phyloP scores from a whole-genome alignment of 768 basidiomycete species.

The Candolleomyces aberdarensis region DNA sequence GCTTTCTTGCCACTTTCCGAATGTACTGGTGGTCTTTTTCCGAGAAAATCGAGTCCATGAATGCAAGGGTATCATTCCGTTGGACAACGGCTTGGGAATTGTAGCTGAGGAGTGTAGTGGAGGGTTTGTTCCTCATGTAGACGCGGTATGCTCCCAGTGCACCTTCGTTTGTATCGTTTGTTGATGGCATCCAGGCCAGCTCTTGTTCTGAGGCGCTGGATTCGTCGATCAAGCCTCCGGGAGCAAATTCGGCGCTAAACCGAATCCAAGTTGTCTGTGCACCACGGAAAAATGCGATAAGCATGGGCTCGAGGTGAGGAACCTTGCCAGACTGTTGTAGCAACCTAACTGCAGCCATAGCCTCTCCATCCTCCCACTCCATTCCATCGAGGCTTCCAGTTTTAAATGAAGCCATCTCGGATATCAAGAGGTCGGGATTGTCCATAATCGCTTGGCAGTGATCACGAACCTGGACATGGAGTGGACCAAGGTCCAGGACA shows the following conservation, averaged over 20 bases:
- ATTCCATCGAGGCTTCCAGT: conserved; percentile 23
- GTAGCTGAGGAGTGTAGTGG: no score
- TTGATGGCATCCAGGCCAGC: conserved; percentile 26
- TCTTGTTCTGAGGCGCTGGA: conserved; percentile 11
- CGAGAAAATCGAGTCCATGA: no score
- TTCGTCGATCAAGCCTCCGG: conserved; percentile 23
- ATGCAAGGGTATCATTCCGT: no score
- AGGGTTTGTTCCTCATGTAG: no score
- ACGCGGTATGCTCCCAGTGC: background rate
- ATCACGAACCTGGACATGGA: conserved; percentile 15
- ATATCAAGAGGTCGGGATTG: conserved; percentile 17
- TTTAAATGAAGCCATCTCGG: no score
- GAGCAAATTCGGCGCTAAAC: conserved; percentile 25
- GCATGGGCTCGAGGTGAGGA: conserved; percentile 8
- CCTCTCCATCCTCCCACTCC: conserved; percentile 19
- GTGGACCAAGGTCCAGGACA: conserved; percentile 23
- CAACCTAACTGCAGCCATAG: no score
- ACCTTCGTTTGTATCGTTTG: conserved; percentile 32
- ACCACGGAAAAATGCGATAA: conserved; percentile 22
- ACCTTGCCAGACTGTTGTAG: conserved; percentile 19
- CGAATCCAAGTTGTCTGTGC: conserved; percentile 22
- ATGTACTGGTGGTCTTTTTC: no score
- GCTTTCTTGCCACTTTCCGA: no score
- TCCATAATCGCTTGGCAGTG: conserved; percentile 20
- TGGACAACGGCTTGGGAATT: no score